Percentiles rank a stretch among this genome's conserved stretches.
Conservation (phyloP, 352 stramenopile species). For the Globisporangium sylvaticum region DNA sequence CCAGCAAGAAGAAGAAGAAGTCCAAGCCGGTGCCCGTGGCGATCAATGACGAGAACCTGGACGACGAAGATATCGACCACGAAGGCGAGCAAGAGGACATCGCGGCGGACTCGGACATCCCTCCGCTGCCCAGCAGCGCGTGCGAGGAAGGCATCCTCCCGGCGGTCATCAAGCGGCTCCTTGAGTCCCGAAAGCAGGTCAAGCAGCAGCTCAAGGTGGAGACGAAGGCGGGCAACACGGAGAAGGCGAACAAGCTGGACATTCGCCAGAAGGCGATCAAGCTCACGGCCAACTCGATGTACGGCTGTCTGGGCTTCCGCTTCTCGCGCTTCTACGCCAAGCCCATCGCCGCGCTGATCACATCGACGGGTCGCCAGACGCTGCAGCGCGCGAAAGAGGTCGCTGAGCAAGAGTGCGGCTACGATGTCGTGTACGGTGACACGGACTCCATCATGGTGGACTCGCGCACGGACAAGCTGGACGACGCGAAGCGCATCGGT, state of each 20-base stretch:
- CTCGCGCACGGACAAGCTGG: constrained; percentile 90
- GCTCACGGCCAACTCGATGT: constrained; percentile 99
- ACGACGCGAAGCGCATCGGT: constrained; percentile 93
- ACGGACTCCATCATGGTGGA: constrained; percentile 99
- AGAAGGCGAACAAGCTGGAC: constrained; percentile 91
- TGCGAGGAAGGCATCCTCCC: constrained; percentile 92
- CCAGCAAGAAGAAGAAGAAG: constrained; percentile 48
- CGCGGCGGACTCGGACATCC: constrained; percentile 80
- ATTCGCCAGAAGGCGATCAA: constrained; percentile 99
- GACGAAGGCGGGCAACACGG: constrained; percentile 82
- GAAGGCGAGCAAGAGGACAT: constrained; percentile 56
- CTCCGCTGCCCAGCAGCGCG: constrained; percentile 70
- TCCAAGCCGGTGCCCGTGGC: constrained; percentile 41
- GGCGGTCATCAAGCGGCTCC: constrained; percentile 95
- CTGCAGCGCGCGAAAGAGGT: constrained; percentile 98
- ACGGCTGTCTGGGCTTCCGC: constrained; percentile 99
- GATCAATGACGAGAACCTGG: constrained; percentile 68
- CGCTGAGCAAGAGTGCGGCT: constrained; percentile 94
- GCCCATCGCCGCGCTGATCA: constrained; percentile 99
- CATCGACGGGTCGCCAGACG: constrained; percentile 97
- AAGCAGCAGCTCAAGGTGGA: constrained; percentile 97
- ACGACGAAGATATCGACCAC: constrained; percentile 78
- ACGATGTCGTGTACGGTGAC: constrained; percentile 99
- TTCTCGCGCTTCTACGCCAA: constrained; percentile 98
- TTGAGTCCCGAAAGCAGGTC: constrained; percentile 96